Conservation (phyloP, 306 rosid genomes). For the Acacia confusa region DNA sequence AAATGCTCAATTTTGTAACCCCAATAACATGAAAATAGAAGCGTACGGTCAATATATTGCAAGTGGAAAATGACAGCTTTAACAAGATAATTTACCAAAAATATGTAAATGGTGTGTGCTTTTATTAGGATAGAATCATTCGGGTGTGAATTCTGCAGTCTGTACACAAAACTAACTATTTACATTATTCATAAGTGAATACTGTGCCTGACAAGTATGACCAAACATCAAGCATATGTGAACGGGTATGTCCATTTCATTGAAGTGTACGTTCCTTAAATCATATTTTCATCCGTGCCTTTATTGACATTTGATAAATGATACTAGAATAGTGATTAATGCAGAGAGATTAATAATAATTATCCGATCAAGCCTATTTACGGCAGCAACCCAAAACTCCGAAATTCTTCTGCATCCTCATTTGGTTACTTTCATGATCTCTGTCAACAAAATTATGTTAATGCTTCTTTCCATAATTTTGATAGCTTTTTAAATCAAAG, state of each 20-base stretch:
- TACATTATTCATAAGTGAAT: not conserved
- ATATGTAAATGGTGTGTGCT: not conserved
- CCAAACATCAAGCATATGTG: not conserved
- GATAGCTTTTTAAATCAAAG: not conserved
- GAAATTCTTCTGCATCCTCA: conserved; percentile 7
- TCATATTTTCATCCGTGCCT: not conserved
- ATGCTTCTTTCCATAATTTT: conserved; percentile 12
- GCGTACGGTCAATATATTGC: not conserved
- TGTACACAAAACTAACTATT: not conserved
- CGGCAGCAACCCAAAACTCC: not conserved
- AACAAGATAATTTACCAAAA: not conserved
- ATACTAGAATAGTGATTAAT: not conserved
- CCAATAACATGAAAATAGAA: not conserved
- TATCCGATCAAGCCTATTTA: not conserved
- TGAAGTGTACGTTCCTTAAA: not conserved
- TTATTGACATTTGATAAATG: not conserved
- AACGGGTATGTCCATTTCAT: not conserved
- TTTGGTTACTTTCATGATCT: not conserved
- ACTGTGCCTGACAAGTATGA: not conserved
- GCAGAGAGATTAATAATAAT: not conserved
- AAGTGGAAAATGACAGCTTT: conserved; percentile 3
- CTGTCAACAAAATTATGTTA: not conserved
- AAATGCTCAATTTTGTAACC: not conserved
- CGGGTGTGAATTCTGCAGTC: conserved; percentile 2
- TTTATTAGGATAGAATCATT: not conserved